phyloP scores from a whole-genome alignment of 441 rosid species.

The Cnidoscolus chayamansa region DNA sequence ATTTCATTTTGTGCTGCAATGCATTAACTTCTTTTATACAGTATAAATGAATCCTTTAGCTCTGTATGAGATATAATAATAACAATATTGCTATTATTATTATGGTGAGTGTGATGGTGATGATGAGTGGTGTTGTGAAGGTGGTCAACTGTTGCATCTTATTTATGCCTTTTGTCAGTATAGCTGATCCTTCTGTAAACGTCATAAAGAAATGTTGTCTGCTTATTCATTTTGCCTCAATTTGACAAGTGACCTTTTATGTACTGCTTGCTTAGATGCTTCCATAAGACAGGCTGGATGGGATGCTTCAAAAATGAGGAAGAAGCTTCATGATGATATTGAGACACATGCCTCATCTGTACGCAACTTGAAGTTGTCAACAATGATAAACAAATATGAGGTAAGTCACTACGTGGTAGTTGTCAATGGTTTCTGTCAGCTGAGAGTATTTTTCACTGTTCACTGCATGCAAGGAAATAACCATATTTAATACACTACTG shows the following conservation, averaged over 20 bases:
- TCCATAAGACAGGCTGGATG: conserved; percentile 53
- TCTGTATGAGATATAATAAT: too few species aligned
- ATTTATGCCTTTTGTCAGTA: not conserved
- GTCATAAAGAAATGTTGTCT: not conserved
- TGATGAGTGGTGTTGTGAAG: too few species aligned
- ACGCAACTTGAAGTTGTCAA: conserved; percentile 50
- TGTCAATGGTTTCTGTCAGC: conserved; percentile 4
- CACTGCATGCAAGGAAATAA: conserved; percentile 7
- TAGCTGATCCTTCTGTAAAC: not conserved
- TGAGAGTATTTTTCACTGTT: not conserved
- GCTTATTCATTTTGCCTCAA: not conserved
- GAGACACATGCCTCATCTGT: conserved; percentile 49
- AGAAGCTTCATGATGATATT: conserved; percentile 62
- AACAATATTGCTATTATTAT: too few species aligned
- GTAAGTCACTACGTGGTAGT: conserved; percentile 30
- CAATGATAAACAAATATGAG: conserved; percentile 51
- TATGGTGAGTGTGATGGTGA: too few species aligned
- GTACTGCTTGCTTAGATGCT: conserved; percentile 51
- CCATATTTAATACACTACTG: conserved; percentile 16
- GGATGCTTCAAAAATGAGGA: conserved; percentile 63
- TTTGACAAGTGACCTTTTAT: conserved; percentile 3
- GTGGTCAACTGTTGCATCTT: not conserved
- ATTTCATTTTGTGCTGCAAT: too few species aligned
- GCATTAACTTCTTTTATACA: too few species aligned
- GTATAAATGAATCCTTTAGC: too few species aligned